These are phyloP conservation scores for Chalciporus sphaerocephalus DNA, from an alignment of 768 basidiomycete genomes.

Conservation along the genomic window DNA sequence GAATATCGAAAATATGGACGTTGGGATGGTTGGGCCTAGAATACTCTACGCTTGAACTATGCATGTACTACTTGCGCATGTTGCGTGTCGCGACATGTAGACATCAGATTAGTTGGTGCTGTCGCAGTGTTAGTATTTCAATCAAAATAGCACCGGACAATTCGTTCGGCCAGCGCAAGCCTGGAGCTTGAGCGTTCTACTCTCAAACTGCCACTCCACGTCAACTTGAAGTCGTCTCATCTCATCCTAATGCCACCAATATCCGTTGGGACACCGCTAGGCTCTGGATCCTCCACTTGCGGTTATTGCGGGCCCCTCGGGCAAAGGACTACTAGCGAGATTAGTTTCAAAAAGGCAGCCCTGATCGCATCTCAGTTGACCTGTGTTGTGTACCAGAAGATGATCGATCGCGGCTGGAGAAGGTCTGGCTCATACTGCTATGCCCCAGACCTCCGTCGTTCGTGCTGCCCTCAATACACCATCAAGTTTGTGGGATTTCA, in stretches of 20 bases:
- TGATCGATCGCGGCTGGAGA: constrained; percentile 85
- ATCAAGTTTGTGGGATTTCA: constrained; percentile 58
- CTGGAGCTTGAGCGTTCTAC: no score
- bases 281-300: constrained; percentile 42
- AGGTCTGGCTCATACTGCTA: constrained; percentile 83
- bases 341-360: constrained; percentile 46
- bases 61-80: no score
- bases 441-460: constrained; percentile 73
- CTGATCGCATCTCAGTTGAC: constrained; percentile 49
- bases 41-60: no score
- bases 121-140: no score
- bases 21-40: constrained; percentile 83
- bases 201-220: no score
- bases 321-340: constrained; percentile 35
- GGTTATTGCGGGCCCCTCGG: constrained; percentile 67
- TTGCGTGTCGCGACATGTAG: neutral
- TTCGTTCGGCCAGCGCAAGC: no score
- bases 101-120: no score
- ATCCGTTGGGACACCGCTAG: constrained; percentile 28
- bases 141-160: neutral
- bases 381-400: constrained; percentile 65
- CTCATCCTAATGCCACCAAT: constrained; percentile 20
- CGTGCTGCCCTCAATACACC: constrained; percentile 94
- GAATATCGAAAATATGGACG: constrained; percentile 81
- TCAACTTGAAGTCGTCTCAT: no score